Base-by-base conservation (phyloP, 1,139 yeast species). In the Wickerhamiella infanticola region DNA sequence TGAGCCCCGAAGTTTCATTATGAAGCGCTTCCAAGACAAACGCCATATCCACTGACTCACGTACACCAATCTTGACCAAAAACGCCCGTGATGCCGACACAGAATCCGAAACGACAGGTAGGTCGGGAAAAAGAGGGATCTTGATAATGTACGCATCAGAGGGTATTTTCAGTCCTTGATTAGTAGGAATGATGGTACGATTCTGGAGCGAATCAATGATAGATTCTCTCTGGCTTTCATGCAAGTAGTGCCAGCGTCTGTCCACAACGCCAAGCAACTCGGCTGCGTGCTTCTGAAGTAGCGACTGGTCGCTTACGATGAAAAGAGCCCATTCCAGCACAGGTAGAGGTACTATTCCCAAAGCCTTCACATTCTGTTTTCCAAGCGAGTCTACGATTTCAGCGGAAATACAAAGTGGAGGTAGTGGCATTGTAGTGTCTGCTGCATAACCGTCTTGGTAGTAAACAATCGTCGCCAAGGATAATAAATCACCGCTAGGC, bases 1-100 rank as follows among this genome's bases (percentile, higher is more conserved):
- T 54, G 11, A 65, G 44, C 9, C 49, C 47, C 7, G 55, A 56
- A 29, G 52, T 55, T 1, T 60, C 55, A 39, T 52, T 51, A 40
- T 62, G 60, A 18, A 67, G 48, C 7, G 62, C 56, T 31, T 63
- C 56, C 45, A 66, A 53, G 7, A 67, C 68, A 47, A 62, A 58
- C n/a, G 58, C 58, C 58, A 66, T 61, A 45, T 66, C 69, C 9
- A 66, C 63, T 2, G 70, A 63, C 49, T 61, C 63, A 33, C 70
- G 59, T 26, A 66, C 54, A 1, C 69, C 69, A 4, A 66, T 46
- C 9, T 53, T 55, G 11, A 55, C 50, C 35, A 67, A 54, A 50
- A 67, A 58, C 26, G 49, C 49, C 29, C 54, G 52, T 13, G 63
- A 56, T 3, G 60, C 60, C 1, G 57, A 55, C 35, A 61, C 47